These are phyloP conservation scores for Ramaria rubella DNA, from an alignment of 768 basidiomycete species.

Conservation along the genomic window DNA sequence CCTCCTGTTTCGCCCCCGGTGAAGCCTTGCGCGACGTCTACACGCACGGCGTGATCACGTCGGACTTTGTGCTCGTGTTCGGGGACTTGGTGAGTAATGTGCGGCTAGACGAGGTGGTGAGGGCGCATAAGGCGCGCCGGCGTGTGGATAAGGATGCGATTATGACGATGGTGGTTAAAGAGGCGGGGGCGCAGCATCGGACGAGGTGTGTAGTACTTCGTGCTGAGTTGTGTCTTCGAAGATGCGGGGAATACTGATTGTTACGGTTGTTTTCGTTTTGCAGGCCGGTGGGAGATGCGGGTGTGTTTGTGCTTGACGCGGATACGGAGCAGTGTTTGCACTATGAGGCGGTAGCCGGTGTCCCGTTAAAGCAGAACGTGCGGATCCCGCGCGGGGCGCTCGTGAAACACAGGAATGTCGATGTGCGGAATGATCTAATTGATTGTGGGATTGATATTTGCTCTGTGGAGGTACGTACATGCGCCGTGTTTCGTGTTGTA, in stretches of 20 bases:
- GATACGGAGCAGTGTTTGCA: constrained; percentile 76
- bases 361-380: constrained; percentile 55
- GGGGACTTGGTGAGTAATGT: constrained; percentile 93
- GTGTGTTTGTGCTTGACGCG: constrained; percentile 72
- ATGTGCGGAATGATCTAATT: constrained; percentile 82
- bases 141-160: constrained; percentile 87
- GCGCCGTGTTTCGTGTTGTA: background rate
- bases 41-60: constrained; percentile 81
- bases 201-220: constrained; percentile 49
- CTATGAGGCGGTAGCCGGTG: constrained; percentile 70
- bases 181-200: constrained; percentile 56
- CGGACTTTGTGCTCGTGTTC: constrained; percentile 86
- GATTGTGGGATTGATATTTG: constrained; percentile 91
- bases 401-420: constrained; percentile 66
- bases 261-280: constrained; percentile 3
- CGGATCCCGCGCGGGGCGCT: constrained; percentile 76
- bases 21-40: constrained; percentile 94
- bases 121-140: constrained; percentile 80
- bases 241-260: constrained; percentile 7
- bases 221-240: background rate
- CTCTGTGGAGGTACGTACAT: constrained; percentile 76
- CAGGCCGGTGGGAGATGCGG: constrained; percentile 67
- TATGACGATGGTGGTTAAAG: constrained; percentile 93
- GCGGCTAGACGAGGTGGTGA: constrained; percentile 82
- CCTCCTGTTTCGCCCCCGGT: constrained; percentile 81